phyloP scores from a whole-genome alignment of 176 grass and related monocot species.

The Thinopyrum elongatum region DNA sequence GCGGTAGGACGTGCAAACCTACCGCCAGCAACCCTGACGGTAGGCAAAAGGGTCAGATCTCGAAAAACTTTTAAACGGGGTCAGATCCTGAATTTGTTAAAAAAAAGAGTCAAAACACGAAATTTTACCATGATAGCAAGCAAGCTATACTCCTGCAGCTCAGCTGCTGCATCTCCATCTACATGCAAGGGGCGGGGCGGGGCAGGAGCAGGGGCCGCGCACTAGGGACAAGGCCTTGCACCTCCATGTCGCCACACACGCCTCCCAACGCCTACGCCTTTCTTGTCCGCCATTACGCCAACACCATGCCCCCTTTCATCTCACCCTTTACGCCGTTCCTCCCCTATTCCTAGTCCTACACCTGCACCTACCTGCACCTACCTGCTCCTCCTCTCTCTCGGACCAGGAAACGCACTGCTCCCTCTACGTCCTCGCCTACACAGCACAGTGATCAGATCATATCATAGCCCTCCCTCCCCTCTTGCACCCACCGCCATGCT shows the following conservation, averaged over 20 bases:
- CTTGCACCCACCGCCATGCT: neutral
- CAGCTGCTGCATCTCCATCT: too few relatives aligned
- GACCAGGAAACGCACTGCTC: conserved; percentile 14
- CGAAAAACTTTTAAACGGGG: too few relatives aligned
- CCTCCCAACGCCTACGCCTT: conserved; percentile 26
- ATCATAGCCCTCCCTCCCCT: too few relatives aligned
- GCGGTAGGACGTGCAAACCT: too few relatives aligned
- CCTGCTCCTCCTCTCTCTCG: too few relatives aligned
- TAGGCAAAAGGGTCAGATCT: too few relatives aligned
- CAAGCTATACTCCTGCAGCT: neutral
- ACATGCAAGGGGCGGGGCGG: too few relatives aligned
- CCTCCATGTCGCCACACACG: conserved; percentile 13
- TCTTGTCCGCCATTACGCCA: conserved; percentile 72
- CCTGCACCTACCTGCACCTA: neutral
- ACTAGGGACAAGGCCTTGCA: conserved; percentile 14
- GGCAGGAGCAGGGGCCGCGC: neutral
- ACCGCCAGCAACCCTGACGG: too few relatives aligned
- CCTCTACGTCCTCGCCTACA: neutral
- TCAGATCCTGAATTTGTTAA: too few relatives aligned
- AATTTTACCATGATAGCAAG: too few relatives aligned
- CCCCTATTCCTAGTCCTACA: neutral
- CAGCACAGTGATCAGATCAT: neutral
- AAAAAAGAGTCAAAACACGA: too few relatives aligned
- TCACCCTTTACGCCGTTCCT: neutral
- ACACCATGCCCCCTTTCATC: conserved; percentile 17